phyloP scores from a whole-genome alignment of 2,329 filamentous ascomycete genomes.

The Madurella fahalii region DNA sequence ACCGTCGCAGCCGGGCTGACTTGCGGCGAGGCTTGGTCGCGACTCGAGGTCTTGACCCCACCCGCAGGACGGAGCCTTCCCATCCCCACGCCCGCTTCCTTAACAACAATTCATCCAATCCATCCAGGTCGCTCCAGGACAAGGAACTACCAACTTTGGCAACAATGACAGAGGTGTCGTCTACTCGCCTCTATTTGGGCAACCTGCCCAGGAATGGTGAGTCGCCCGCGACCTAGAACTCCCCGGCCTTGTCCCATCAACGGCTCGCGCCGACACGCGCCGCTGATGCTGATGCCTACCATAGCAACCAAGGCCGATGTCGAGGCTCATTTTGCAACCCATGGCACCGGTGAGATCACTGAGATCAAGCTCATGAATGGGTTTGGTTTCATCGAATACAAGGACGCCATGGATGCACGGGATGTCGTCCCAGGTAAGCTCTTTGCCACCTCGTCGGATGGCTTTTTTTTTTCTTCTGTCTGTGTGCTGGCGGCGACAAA shows the following conservation, averaged over 20 bases:
- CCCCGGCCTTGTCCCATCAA: neutral
- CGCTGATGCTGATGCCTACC: slow-evolving; percentile 40
- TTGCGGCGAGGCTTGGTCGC: neutral
- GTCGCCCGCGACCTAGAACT: slow-evolving; percentile 29
- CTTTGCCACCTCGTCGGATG: no score
- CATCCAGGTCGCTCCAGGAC: slow-evolving; percentile 7
- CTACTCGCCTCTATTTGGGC: slow-evolving; percentile 93
- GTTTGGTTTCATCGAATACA: slow-evolving; percentile 99
- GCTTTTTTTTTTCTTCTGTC: slow-evolving; percentile 17
- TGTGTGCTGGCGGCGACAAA: slow-evolving; percentile 12
- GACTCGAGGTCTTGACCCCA: slow-evolving; percentile 10
- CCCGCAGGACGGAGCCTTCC: slow-evolving; percentile 13
- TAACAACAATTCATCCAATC: slow-evolving; percentile 5
- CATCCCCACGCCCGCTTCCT: slow-evolving; percentile 10
- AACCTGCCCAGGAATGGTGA: slow-evolving; percentile 95
- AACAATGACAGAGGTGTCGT: slow-evolving; percentile 82
- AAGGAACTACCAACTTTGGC: slow-evolving; percentile 21
- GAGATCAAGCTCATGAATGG: slow-evolving; percentile 99
- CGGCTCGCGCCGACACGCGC: neutral
- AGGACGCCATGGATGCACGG: slow-evolving; percentile 95
- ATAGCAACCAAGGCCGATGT: slow-evolving; percentile 95
- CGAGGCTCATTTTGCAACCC: slow-evolving; percentile 89
- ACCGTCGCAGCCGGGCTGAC: neutral
- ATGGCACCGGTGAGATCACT: slow-evolving; percentile 95
- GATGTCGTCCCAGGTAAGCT: slow-evolving; percentile 93